Evolutionary conservation across 768 basidiomycete species (phyloP), one percentile per base, ranked within the genome.

Genomic region (Agaricus sinodeliciosus): DNA sequence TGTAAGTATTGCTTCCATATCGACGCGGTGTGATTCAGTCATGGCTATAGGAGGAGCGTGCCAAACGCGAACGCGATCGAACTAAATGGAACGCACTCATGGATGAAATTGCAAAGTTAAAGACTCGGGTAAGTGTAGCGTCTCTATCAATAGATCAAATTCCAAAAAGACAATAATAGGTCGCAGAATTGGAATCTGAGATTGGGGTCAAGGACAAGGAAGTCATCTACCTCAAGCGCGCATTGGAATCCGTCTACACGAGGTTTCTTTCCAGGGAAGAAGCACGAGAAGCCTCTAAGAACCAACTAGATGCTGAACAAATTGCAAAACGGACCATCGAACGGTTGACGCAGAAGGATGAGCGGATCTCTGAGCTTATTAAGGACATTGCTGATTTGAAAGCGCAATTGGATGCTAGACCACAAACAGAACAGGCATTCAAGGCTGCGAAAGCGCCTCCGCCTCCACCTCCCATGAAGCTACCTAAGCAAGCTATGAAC

Each of bases 191-290:
- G 45, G 82, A 82, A 41, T 66, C 60, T 3, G 58, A 66, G 2
- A 42, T 81, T 2, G 66, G 65, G 3, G 67, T 71, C 49, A 87
- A 84, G 61, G 80, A 86, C 57, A 92, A 90, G 62, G 87, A 93
- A 51, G 74, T 86, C 31, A 58, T 76, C 0, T 89, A 85, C 60
- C 75, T 94, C 36, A 90, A 91, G 62, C 84, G 86, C 12, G 87
- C 90, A n/a, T 72, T 96, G 35, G 90, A 93, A 65, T 86, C 88
- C 6, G 86, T 94, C 4, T 90, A 90, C 65, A 84, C 84, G 9
- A 78, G 87, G n/a, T 86, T 94, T 64, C 73, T 77, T 4, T 72
- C 78, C 4, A 67, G 78, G 41, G 78, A 80, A 60, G 81, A 84
- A 59, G 62, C 62, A 22, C 69, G 75, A 42, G 76, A 78, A 46